A percentile compares a stretch with the other conserved stretches of the same genome.
phyloP scores from a whole-genome alignment of 2,329 filamentous ascomycete genomes.

The Fusarium luffae region DNA sequence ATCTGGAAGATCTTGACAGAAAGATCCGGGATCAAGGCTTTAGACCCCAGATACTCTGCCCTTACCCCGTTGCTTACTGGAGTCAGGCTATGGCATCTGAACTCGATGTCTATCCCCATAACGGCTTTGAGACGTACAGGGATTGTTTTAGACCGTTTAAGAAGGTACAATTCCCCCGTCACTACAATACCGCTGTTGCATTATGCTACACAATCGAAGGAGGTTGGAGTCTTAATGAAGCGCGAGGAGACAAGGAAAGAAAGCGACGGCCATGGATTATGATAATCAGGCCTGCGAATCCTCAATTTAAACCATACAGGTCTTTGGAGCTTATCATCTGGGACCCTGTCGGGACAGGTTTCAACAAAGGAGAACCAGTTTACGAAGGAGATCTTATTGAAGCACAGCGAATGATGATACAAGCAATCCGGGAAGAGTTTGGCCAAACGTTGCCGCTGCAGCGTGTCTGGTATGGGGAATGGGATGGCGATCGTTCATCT shows the following conservation, averaged over 20 bases:
- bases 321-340: conserved; percentile 65
- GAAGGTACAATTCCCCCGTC: conserved; percentile 9
- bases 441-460: conserved; percentile 47
- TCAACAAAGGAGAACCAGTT: conserved; percentile 27
- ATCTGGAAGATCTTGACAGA: conserved; percentile 19
- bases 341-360: conserved; percentile 54
- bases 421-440: conserved; percentile 48
- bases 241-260: conserved; percentile 30
- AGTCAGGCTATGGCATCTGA: conserved; percentile 41
- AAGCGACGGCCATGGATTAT: conserved; percentile 63
- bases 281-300: conserved; percentile 58
- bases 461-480: conserved; percentile 60
- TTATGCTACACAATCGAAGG: conserved; percentile 63
- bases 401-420: conserved; percentile 60
- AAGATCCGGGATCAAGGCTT: background rate
- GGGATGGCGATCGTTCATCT: conserved; percentile 34
- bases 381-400: conserved; percentile 54
- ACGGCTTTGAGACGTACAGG: conserved; percentile 35
- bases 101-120: conserved; percentile 32
- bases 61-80: conserved; percentile 56
- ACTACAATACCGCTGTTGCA: conserved; percentile 47
- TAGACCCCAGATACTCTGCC: conserved; percentile 50
- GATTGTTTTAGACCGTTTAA: conserved; percentile 39
- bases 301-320: conserved; percentile 48
- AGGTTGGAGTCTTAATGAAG: conserved; percentile 48